Conservation (phyloP, 2,329 filamentous ascomycete species). For the Emydomyces testavorans region DNA sequence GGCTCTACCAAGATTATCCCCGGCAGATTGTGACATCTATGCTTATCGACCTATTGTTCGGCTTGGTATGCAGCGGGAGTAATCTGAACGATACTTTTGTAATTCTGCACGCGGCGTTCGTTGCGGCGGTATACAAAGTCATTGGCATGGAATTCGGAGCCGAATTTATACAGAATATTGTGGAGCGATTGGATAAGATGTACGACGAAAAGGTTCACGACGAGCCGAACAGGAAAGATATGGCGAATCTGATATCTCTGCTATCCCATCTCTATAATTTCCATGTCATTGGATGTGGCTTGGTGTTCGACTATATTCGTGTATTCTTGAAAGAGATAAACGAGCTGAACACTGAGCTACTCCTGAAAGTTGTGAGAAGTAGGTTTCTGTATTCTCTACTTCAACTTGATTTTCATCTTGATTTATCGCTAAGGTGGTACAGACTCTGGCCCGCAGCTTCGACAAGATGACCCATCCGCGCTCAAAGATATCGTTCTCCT, state of each 20-base stretch:
- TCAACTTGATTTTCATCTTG: conserved; percentile 13
- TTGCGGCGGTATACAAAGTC: conserved; percentile 75
- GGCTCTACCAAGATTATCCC: conserved; percentile 70
- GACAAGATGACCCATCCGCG: conserved; percentile 76
- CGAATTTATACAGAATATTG: conserved; percentile 66
- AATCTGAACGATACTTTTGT: conserved; percentile 77
- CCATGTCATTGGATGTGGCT: conserved; percentile 66
- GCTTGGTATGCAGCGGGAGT: conserved; percentile 68
- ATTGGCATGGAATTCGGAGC: conserved; percentile 84
- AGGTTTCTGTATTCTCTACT: conserved; percentile 17
- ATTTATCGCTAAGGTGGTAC: conserved; percentile 12
- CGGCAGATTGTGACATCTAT: conserved; percentile 79
- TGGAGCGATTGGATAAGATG: conserved; percentile 59
- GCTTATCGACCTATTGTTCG: conserved; percentile 64
- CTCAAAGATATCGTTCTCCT: conserved; percentile 79
- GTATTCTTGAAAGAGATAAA: conserved; percentile 62
- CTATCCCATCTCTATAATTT: conserved; percentile 86
- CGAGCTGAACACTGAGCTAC: conserved; percentile 76
- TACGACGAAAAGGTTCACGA: conserved; percentile 36
- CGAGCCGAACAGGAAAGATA: conserved; percentile 45
- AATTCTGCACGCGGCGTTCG: conserved; percentile 80
- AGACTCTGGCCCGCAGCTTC: conserved; percentile 65
- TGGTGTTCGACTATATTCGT: conserved; percentile 86
- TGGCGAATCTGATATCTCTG: conserved; percentile 68
- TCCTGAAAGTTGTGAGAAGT: conserved; percentile 71